Percentiles rank a stretch among this genome's conserved stretches.
These are phyloP conservation scores for Cubamyces lactineus DNA, from an alignment of 768 basidiomycete genomes.

Conservation along the genomic window DNA sequence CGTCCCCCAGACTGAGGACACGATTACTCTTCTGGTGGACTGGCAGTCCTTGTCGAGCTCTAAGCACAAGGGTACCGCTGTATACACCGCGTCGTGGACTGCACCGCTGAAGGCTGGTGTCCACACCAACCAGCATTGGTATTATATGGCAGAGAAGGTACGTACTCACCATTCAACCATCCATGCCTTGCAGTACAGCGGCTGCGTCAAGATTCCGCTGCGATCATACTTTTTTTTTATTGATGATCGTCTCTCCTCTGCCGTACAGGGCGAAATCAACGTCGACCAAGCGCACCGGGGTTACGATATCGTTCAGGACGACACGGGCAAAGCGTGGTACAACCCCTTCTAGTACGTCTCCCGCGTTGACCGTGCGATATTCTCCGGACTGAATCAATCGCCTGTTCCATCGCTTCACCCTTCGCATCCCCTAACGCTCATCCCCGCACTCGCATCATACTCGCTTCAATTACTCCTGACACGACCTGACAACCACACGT, in stretches of 20 bases:
- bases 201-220: neutral
- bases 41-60: conserved; percentile 83
- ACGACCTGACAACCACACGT: neutral
- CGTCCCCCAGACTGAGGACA: conserved; percentile 87
- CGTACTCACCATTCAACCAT: conserved; percentile 5
- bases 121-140: conserved; percentile 91
- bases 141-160: conserved; percentile 93
- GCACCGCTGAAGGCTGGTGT: conserved; percentile 89
- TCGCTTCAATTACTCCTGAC: neutral
- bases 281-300: conserved; percentile 95
- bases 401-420: conserved; percentile 5
- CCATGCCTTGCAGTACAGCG: neutral
- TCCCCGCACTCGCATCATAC: neutral
- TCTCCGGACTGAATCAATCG: conserved; percentile 16
- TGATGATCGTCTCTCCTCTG: conserved; percentile 8
- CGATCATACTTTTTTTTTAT: neutral
- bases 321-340: conserved; percentile 81
- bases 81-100: conserved; percentile 95
- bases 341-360: conserved; percentile 87
- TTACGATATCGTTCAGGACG: conserved; percentile 87
- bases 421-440: neutral
- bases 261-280: conserved; percentile 78
- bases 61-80: conserved; percentile 81
- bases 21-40: conserved; percentile 92
- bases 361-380: conserved; percentile 15